Evolutionary conservation across 805 yeast genomes (phyloP), one percentile per base, ranked within the genome.

Genomic region (Candida ficus): DNA sequence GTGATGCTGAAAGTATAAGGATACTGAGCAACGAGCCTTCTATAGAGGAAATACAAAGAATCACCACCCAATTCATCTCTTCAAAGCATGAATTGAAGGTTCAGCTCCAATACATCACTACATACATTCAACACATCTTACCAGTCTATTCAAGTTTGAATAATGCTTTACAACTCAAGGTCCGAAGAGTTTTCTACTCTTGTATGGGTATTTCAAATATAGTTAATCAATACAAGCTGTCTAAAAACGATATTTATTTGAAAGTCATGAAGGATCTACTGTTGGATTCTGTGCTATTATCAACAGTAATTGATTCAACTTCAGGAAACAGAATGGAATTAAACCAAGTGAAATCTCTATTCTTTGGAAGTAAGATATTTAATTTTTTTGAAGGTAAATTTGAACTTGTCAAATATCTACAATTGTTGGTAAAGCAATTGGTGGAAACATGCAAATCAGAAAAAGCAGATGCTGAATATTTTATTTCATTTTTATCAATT

Each of bases 351-450:
- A 49, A 39, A 20, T 32, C 55, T 3, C 38, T 55, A 9, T 45
- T 56, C 23, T 52, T 55, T 33, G 60, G 61, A 7, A 50, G 58
- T 20, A 55, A 45, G 39, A 44, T 56, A 3, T 51, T 46, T 18
- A 45, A 55, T 8, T 21, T 49, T 0, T 53, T 54, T 27, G 50
- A 54, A 32, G 58, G 57, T 1, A 43, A 48, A 12, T 14, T 55
- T 13, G 35, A 21, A 0, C 28, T 56, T n/a, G 41, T 41, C 10
- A 37, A 32, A 0, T 56, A 52, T 32, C 32, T 52, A n/a, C 13
- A 16, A 5, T 18, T 56, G 0, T 8, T 51, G 6, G 36, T 36
- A 1, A 31, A 35, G 9, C 60, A 56, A 23, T 34, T 54, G 8
- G 19, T 56, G 2, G 46, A 47, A 12, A 37, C 43, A 1, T 41